Percentiles rank a stretch among this genome's conserved stretches.
phyloP scores from a whole-genome alignment of 495 filamentous ascomycete species.

The Aspergillus funiculosus region DNA sequence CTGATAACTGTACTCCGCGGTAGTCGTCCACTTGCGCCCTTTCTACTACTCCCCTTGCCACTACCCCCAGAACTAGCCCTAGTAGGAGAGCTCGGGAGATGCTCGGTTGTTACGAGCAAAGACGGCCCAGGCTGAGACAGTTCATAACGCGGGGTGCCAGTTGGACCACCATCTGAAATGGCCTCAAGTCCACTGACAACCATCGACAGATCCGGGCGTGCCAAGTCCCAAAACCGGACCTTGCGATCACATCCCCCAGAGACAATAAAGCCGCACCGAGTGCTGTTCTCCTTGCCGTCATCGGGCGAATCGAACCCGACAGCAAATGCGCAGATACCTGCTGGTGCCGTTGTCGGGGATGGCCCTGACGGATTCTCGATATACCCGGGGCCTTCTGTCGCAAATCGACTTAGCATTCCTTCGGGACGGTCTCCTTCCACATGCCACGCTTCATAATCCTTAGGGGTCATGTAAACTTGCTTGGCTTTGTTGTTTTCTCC shows the following conservation, averaged over 20 bases:
- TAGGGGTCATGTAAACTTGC: constrained; percentile 41
- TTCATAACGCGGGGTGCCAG: constrained; percentile 62
- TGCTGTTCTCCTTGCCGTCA: constrained; percentile 37
- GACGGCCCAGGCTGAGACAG: constrained; percentile 60
- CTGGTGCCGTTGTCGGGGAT: constrained; percentile 12
- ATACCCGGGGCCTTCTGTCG: constrained; percentile 46
- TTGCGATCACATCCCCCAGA: constrained; percentile 86
- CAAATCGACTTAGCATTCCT: constrained; percentile 83
- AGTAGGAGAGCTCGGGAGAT: constrained; percentile 45
- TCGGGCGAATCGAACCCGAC: constrained; percentile 47
- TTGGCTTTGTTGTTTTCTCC: constrained; percentile 9
- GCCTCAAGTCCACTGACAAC: constrained; percentile 73
- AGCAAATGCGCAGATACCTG: constrained; percentile 46
- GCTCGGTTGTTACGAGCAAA: constrained; percentile 68
- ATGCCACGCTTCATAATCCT: constrained; percentile 78
- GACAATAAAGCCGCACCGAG: constrained; percentile 61
- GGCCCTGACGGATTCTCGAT: constrained; percentile 46
- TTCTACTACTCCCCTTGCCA: constrained; percentile 29
- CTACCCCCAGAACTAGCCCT: constrained; percentile 25
- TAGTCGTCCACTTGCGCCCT: constrained; percentile 43
- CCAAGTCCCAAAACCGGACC: constrained; percentile 87
- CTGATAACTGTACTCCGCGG: constrained; percentile 83
- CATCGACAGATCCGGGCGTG: constrained; percentile 62
- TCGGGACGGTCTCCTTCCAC: constrained; percentile 87
- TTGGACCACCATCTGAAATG: constrained; percentile 49